Conservation (phyloP, 108 stramenopile genomes). For the Fragilaria crotonensis region DNA sequence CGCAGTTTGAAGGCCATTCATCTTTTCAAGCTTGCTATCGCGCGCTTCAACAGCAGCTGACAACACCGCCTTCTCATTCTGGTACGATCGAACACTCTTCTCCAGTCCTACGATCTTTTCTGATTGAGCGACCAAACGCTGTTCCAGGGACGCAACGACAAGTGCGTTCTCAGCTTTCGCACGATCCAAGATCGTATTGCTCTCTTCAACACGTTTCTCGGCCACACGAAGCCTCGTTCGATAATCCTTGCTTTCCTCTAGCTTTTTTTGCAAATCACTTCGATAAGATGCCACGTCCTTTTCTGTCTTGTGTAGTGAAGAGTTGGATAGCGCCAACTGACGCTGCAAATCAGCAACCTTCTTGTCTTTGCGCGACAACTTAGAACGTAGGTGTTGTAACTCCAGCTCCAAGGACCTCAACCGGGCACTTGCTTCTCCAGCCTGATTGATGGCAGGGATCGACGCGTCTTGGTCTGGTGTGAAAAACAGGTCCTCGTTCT, state of each 20-base stretch:
- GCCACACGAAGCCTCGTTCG: not conserved
- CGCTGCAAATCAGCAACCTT: constrained; percentile 33
- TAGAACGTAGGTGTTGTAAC: constrained; percentile 16
- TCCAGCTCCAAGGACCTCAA: constrained; percentile 28
- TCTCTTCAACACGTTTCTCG: constrained; percentile 4
- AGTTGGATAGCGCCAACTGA: constrained; percentile 28
- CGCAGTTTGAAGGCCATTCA: constrained; percentile 33
- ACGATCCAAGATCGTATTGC: not conserved
- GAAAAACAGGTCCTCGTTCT: too few species aligned
- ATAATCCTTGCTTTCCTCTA: too few species aligned
- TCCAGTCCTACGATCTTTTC: constrained; percentile 22
- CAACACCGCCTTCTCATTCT: constrained; percentile 76
- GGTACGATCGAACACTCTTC: constrained; percentile 44
- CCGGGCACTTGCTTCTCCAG: constrained; percentile 5
- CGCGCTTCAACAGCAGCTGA: constrained; percentile 64
- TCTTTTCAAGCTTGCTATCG: constrained; percentile 52
- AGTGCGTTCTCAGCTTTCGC: constrained; percentile 7
- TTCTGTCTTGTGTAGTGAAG: constrained; percentile 25
- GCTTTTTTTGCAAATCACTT: constrained; percentile 29
- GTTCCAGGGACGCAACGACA: constrained; percentile 4
- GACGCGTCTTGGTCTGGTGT: constrained; percentile 20
- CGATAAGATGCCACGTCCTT: constrained; percentile 15
- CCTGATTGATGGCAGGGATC: constrained; percentile 2
- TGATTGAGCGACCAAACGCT: constrained; percentile 7
- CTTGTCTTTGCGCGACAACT: constrained; percentile 31